Evolutionary conservation across 768 basidiomycete species (phyloP).

Genomic region (Boletellus sp.): DNA sequence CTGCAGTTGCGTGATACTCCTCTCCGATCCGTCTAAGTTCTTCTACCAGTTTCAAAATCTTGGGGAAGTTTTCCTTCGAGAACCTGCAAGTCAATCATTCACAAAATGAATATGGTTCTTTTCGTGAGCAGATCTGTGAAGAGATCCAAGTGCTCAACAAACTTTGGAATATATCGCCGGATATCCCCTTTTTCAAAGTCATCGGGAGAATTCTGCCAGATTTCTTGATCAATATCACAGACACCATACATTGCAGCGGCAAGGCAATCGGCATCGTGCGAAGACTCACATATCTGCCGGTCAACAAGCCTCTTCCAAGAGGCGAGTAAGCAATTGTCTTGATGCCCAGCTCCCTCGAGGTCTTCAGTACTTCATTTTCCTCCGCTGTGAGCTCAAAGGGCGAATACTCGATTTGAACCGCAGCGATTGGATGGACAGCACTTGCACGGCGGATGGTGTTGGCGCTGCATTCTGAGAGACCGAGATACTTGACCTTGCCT

Average conservation of each 20-base stretch:
- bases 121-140: background rate
- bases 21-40: constrained; percentile 32
- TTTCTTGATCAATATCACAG: background rate
- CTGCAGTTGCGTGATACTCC: constrained; percentile 33
- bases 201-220: constrained; percentile 30
- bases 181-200: constrained; percentile 31
- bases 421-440: constrained; percentile 47
- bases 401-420: constrained; percentile 50
- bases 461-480: constrained; percentile 50
- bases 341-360: constrained; percentile 47
- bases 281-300: constrained; percentile 38
- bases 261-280: too few relatives aligned
- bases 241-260: background rate
- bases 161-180: constrained; percentile 23
- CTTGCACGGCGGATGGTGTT: constrained; percentile 47
- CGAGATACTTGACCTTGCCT: constrained; percentile 46
- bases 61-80: constrained; percentile 43
- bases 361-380: constrained; percentile 39
- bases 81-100: constrained; percentile 14
- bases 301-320: constrained; percentile 50
- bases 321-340: constrained; percentile 51
- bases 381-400: constrained; percentile 49
- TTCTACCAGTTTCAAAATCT: constrained; percentile 38
- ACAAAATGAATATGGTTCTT: too few relatives aligned
- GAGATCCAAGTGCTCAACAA: constrained; percentile 16